Evolutionary conservation across 179 eudicot species (phyloP).

Genomic region (Drosera spatulata): DNA sequence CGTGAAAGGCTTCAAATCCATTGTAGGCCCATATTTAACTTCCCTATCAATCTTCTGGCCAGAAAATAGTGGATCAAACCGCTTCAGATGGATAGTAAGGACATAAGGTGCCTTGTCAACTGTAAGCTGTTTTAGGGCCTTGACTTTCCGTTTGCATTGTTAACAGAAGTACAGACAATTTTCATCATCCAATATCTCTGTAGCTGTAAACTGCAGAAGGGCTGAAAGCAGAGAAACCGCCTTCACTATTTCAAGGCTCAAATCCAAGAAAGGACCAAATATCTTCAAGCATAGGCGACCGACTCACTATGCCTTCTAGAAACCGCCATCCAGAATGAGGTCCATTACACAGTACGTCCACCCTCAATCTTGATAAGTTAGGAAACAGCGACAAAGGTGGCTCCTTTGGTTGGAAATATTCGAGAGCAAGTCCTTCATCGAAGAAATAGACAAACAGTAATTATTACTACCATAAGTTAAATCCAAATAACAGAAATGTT

Average conservation of each 20-base stretch:
- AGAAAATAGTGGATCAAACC: constrained; percentile 59
- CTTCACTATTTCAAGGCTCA: constrained; percentile 83
- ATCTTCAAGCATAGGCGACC: too few relatives aligned
- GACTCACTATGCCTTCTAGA: too few relatives aligned
- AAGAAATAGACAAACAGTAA: too few relatives aligned
- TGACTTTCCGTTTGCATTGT: constrained; percentile 85
- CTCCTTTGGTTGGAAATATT: too few relatives aligned
- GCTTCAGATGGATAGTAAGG: constrained; percentile 81
- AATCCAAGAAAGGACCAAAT: constrained; percentile 87
- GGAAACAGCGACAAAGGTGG: too few relatives aligned
- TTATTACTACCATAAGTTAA: too few relatives aligned
- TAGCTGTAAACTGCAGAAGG: constrained; percentile 63
- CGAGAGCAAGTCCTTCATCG: too few relatives aligned
- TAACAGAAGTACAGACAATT: constrained; percentile 79
- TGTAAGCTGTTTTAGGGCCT: constrained; percentile 87
- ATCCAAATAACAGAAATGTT: too few relatives aligned
- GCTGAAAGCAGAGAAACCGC: constrained; percentile 78
- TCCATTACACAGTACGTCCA: too few relatives aligned
- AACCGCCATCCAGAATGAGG: too few relatives aligned
- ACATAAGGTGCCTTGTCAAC: constrained; percentile 75
- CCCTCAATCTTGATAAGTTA: too few relatives aligned
- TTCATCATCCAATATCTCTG: constrained; percentile 90
- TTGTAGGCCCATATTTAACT: constrained; percentile 53
- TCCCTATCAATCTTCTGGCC: constrained; percentile 85
- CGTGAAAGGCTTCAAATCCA: constrained; percentile 85